phyloP scores from a whole-genome alignment of 2,329 filamentous ascomycete genomes.

The Fusarium circinatum region DNA sequence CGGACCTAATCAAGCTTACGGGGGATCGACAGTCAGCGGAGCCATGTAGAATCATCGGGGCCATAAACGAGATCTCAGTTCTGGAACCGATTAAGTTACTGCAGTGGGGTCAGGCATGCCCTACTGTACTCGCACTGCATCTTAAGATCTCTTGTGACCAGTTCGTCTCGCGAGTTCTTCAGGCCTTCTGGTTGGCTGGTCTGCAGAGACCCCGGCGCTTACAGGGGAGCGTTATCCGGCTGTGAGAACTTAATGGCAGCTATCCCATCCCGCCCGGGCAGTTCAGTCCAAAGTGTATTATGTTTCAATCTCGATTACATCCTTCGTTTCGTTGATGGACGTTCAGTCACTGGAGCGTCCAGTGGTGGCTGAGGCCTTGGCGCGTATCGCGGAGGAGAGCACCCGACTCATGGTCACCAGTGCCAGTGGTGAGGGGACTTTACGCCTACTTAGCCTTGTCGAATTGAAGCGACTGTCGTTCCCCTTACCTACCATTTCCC shows the following conservation, averaged over 20 bases:
- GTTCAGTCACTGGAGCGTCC: background rate
- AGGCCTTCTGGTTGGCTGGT: background rate
- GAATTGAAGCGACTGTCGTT: background rate
- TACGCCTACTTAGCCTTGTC: background rate
- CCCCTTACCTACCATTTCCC: background rate
- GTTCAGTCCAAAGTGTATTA: background rate
- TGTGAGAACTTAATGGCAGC: too few species aligned
- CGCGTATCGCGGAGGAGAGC: background rate
- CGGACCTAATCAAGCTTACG: too few species aligned
- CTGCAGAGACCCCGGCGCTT: background rate
- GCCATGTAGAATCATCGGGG: too few species aligned
- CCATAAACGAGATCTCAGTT: too few species aligned
- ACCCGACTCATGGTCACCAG: background rate
- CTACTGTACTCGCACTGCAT: background rate
- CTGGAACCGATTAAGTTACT: too few species aligned
- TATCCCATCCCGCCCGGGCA: too few species aligned
- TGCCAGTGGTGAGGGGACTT: background rate
- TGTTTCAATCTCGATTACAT: background rate
- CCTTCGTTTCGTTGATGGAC: accelerated
- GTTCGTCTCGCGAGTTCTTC: background rate
- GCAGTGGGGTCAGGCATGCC: too few species aligned
- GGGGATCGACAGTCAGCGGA: too few species aligned
- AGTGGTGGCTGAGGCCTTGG: background rate
- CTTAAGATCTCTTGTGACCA: background rate
- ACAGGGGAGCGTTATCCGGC: background rate